Evolutionary conservation across 1,139 yeast genomes (phyloP).

Genomic region (Magnusiomyces magnusii): DNA sequence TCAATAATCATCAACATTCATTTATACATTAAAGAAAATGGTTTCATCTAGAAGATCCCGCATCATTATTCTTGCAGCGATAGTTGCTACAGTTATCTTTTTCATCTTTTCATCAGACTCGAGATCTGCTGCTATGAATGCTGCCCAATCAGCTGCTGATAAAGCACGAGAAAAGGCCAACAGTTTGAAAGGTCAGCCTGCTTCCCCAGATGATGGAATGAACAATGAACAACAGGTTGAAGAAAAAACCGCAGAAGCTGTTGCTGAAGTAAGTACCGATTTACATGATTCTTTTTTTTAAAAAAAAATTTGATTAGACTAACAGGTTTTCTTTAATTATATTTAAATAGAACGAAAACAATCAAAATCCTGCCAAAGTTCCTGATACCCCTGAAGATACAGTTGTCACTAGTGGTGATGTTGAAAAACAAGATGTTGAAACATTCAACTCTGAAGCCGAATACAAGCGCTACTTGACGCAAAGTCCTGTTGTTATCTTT

Average conservation of each 20-base stretch:
- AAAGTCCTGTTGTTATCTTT: conserved; percentile 49
- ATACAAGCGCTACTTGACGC: conserved; percentile 47
- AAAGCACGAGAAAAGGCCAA: not conserved
- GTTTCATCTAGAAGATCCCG: conserved; percentile 26
- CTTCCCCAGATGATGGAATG: too few relatives aligned
- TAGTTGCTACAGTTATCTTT: conserved; percentile 22
- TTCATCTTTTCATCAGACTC: conserved; percentile 20
- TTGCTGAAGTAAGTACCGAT: not conserved
- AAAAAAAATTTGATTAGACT: not conserved
- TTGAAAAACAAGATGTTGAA: not conserved
- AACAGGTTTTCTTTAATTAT: not conserved
- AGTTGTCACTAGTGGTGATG: not conserved
- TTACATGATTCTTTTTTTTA: not conserved
- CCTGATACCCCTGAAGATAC: not conserved
- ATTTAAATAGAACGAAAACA: not conserved
- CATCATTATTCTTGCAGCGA: conserved; percentile 22
- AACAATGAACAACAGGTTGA: too few relatives aligned
- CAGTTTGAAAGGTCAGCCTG: not conserved
- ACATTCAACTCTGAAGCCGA: conserved; percentile 56
- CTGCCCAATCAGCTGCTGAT: conserved; percentile 1
- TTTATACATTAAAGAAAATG: conserved; percentile 14
- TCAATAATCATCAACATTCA: not conserved
- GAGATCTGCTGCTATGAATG: not conserved
- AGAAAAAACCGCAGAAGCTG: not conserved
- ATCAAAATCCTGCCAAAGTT: not conserved